A percentile compares a stretch with the other conserved stretches of the same genome.
These are phyloP conservation scores for Populus pruinosa DNA, from an alignment of 345 rosid species.

Conservation along the genomic window DNA sequence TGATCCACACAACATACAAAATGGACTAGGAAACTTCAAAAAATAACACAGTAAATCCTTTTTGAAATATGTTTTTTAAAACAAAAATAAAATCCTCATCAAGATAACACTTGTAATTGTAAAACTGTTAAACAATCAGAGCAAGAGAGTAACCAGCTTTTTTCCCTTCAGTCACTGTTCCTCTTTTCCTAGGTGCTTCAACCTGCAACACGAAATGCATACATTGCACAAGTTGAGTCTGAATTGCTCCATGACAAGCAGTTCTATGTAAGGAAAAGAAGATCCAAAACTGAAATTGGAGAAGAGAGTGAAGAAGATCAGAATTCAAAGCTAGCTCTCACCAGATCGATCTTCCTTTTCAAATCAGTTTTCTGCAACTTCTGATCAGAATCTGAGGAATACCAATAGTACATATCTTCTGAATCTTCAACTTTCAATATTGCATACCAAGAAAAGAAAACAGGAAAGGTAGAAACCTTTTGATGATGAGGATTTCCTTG, in stretches of 20 bases:
- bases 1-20: too few species aligned
- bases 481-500: constrained; percentile 29
- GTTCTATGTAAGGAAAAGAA: not conserved
- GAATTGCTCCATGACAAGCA: not conserved
- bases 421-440: constrained; percentile 8
- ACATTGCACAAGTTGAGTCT: not conserved
- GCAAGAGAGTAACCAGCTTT: constrained; percentile 15
- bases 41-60: not conserved
- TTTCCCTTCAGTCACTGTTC: constrained; percentile 28
- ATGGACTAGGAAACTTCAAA: too few species aligned
- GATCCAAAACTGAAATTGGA: too few species aligned
- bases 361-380: constrained; percentile 26
- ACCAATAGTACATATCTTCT: constrained; percentile 14
- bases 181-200: constrained; percentile 35
- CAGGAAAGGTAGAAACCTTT: constrained; percentile 35
- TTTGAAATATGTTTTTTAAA: not conserved
- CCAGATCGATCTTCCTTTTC: constrained; percentile 36
- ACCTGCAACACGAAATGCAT: constrained; percentile 28
- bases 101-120: too few species aligned
- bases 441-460: constrained; percentile 19
- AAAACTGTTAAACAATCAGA: not conserved
- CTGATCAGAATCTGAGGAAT: constrained; percentile 33
- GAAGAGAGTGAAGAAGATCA: not conserved
- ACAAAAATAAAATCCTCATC: not conserved
- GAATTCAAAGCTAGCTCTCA: constrained; percentile 22